Conservation (phyloP, 306 rosid species). For the Malus sieversii region DNA sequence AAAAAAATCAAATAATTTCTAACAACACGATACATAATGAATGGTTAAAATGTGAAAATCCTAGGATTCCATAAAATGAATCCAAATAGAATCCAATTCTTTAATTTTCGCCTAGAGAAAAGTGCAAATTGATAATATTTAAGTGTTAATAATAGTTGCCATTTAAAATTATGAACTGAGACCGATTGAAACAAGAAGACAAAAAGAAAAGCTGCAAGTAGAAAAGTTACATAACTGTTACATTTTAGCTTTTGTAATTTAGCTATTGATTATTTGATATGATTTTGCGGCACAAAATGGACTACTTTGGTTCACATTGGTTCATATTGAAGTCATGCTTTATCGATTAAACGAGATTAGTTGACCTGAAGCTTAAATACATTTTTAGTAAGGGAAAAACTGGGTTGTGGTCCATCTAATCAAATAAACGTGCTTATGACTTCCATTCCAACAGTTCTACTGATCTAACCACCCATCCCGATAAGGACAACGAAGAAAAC, state of each 20-base stretch:
- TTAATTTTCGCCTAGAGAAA: too few species aligned
- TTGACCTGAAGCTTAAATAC: background rate
- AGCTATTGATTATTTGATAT: background rate
- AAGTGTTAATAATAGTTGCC: background rate
- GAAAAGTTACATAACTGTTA: background rate
- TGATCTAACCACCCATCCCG: too few species aligned
- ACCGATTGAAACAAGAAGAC: background rate
- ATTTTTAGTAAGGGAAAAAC: background rate
- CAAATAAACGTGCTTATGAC: too few species aligned
- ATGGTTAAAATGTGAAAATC: rapidly evolving
- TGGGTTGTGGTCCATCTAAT: background rate
- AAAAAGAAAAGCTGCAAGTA: background rate
- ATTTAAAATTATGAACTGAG: background rate
- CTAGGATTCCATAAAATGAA: rapidly evolving
- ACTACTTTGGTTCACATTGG: background rate
- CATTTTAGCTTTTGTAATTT: too few species aligned
- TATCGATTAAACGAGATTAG: background rate
- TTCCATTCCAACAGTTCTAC: too few species aligned
- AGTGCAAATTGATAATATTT: too few species aligned
- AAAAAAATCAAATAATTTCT: too few species aligned
- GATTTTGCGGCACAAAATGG: background rate
- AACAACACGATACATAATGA: too few species aligned
- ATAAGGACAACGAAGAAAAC: too few species aligned
- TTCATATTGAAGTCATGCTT: background rate
- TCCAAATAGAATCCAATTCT: too few species aligned